Base-by-base conservation (phyloP, 1,284 basidiomycete genomes). In the Puccinia polysora region DNA sequence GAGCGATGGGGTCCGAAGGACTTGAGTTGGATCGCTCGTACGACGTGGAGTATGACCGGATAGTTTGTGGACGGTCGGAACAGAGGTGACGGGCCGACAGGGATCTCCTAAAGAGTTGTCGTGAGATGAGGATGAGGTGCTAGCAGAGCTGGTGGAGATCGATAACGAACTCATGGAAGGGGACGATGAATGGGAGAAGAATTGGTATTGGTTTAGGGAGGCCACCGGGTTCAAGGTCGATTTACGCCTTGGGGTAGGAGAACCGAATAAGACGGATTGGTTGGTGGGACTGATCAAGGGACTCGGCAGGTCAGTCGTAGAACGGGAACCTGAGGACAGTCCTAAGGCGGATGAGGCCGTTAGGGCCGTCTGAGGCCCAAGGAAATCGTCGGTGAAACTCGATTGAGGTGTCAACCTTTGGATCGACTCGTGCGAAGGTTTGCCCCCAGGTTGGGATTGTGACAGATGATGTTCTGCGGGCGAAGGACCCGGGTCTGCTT, bases 201-300 rank as follows among this genome's bases (percentile, higher is more conserved):
- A 20, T 30, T 36, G 47, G 56, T 70, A 60, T 50, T 60, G 67
- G 34, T 70, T 47, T 25, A 60, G 55, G 15, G 58, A 38, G 4
- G 67, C 45, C 45, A 70, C 30, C 18, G 67, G 58, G 58, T 70
- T 70, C 45, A 70, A 52, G 10, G 36, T 36, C 5, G 56, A 70
- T 70, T 62, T 70, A 18, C 58, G 55, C 3, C 67, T 55, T 14
- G 56, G 45, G 32, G 58, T 70, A 8, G 67, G 67, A 5, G 67
- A 70, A 47, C 58, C 56, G 15, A 52, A 60, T n/a, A 70, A 49
- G 10, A 60, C 23, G 32, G 58, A 60, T 15, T 58, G 53, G 49
- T 58, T 59, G 47, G 56, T 60, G 45, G 67, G 56, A 40, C 56
- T 58, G 47, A 59, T 43, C 14, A 50, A 28, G 8, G 67, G 58